Base-by-base conservation (phyloP, 129 eudicot genomes). In the Kitagawia praeruptora region DNA sequence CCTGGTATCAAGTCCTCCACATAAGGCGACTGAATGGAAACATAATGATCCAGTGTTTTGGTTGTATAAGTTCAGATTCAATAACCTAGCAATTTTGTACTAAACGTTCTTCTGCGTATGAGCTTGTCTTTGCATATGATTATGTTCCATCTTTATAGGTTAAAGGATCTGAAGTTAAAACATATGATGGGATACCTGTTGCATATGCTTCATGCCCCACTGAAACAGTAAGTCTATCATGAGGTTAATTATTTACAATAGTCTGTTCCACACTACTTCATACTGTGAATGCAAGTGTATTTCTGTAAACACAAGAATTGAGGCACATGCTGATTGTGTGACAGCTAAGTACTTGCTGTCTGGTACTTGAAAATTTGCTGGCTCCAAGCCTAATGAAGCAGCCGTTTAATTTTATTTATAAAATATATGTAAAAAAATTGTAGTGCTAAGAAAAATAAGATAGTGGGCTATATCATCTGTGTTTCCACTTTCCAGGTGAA, bases 81-180 rank as follows among this genome's bases (percentile, higher is more conserved):
- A 70, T 70, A 37, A 15, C 3, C 11, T 2, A 34, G 23, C 74
- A 16, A 38, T 1, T 31, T 31, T 48, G 15, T 41, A 25, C 47
- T 44, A 18, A 75, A 41, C 1, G 8, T 39, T n/a, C 23, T 8
- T 40, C 40, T 37, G 67, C 7, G 18, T 46, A 31, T 51, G 78
- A 53, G 54, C 16, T 18, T 8, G 0, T 19, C 21, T 7, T 56
- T 56, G 66, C n/a, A 74, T 39, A 39, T 70, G 38, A 67, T 74
- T 77, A 0, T 58, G 47, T 67, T 14, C 56, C 69, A 11, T 54
- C 31, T 61, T 81, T 49, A 28, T 80, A 94, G 98, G 97, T 94
- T 75, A 90, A 86, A 87, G 98, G 98, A 80, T 89, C 88, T 63
- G 96, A 92, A 81, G 85, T 94, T 77, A 73, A 23, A 80, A 87